Evolutionary conservation across 805 yeast species (phyloP).

Genomic region (Saturnispora zaruensis): DNA sequence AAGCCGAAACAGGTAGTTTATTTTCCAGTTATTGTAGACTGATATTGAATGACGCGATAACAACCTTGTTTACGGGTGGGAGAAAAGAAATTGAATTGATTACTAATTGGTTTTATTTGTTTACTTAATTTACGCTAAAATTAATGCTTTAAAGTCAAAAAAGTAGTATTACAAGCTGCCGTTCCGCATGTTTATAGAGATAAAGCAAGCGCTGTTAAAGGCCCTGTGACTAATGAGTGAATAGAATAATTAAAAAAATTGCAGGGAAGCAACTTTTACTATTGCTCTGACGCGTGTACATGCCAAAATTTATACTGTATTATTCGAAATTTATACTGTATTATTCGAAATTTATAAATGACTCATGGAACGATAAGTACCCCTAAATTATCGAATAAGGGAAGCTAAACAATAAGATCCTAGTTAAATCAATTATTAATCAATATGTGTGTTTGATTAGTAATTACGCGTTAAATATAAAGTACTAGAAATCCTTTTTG

Average conservation of each 20-base stretch:
- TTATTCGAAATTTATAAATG: background rate
- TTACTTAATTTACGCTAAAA: too few relatives aligned
- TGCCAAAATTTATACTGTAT: background rate
- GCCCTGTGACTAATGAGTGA: background rate
- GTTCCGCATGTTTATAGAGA: too few relatives aligned
- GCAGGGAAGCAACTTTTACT: background rate
- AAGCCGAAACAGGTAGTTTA: constrained; percentile 5
- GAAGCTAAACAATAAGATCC: background rate
- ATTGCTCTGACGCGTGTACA: background rate
- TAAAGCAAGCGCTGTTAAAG: too few relatives aligned
- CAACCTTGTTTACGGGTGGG: too few relatives aligned
- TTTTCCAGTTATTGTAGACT: constrained; percentile 12
- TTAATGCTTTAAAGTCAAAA: too few relatives aligned
- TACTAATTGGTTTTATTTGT: too few relatives aligned
- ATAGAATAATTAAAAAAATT: too few relatives aligned
- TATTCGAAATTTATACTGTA: background rate
- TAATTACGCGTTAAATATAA: background rate
- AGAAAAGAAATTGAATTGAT: background rate
- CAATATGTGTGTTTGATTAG: background rate
- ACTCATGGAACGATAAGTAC: background rate
- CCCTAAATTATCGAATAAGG: background rate
- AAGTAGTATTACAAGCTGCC: too few relatives aligned
- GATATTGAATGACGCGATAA: too few relatives aligned
- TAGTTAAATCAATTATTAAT: background rate
- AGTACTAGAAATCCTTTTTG: background rate